These are phyloP conservation scores for Trichoderma hamatum DNA, from an alignment of 2,329 filamentous ascomycete species.

Conservation along the genomic window DNA sequence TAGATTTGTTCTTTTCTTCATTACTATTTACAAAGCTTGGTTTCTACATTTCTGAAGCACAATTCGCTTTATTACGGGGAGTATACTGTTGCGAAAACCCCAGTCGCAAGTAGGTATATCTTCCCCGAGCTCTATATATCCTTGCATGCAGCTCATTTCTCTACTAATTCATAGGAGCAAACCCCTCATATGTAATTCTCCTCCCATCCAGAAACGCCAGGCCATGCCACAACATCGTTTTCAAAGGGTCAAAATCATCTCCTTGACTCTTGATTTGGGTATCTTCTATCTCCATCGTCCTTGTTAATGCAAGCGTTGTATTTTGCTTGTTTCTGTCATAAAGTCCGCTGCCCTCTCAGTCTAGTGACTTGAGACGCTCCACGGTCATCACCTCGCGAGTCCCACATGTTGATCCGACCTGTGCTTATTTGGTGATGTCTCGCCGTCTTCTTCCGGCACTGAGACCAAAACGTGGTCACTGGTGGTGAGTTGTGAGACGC, in stretches of 20 bases:
- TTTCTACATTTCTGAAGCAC: background rate
- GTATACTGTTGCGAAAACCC: background rate
- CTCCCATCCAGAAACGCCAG: conserved; percentile 11
- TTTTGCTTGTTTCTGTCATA: background rate
- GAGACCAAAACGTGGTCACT: conserved; percentile 44
- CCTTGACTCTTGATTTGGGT: conserved; percentile 19
- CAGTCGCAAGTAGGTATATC: background rate
- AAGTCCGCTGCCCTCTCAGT: background rate
- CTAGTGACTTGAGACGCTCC: background rate
- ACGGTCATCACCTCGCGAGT: background rate
- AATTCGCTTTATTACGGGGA: background rate
- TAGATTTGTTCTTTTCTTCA: background rate
- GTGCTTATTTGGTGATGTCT: conserved; percentile 8
- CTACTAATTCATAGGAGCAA: conserved; percentile 3
- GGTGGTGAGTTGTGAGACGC: conserved; percentile 36
- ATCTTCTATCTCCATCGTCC: background rate
- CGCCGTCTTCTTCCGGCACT: conserved; percentile 46
- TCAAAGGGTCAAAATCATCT: conserved; percentile 5
- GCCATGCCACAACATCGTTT: conserved; percentile 11
- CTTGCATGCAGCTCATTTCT: conserved; percentile 3
- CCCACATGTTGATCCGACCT: conserved; percentile 23
- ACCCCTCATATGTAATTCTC: background rate
- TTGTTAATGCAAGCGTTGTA: background rate
- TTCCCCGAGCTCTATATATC: conserved; percentile 1
- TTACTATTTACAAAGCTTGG: background rate